These are phyloP conservation scores for Ceratocystis diversiconidia DNA, from an alignment of 2,329 filamentous ascomycete genomes.

Conservation along the genomic window DNA sequence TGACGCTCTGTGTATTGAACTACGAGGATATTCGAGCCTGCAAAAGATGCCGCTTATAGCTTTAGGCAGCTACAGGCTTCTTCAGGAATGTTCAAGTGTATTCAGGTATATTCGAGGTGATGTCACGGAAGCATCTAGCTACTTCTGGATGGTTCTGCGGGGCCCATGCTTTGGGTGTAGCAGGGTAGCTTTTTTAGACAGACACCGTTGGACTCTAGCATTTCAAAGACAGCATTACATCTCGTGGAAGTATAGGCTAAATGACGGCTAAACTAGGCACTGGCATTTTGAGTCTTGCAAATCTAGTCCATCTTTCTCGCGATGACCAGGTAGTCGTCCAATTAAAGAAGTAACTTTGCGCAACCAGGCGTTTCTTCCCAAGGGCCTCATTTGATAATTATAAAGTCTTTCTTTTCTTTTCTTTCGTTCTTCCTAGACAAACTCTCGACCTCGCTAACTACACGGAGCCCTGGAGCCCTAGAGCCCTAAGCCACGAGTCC, in stretches of 20 bases:
- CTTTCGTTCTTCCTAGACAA: not conserved
- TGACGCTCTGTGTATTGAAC: not conserved
- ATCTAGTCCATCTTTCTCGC: conserved; percentile 11
- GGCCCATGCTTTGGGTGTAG: conserved; percentile 4
- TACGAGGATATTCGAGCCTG: conserved; percentile 3
- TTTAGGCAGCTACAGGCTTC: not conserved
- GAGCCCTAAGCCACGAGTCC: not conserved
- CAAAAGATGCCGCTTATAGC: conserved; percentile 11
- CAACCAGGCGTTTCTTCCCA: not conserved
- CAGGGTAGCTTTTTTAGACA: conserved; percentile 9
- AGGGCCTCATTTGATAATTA: not conserved
- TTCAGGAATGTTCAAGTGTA: too few species aligned
- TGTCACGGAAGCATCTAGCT: conserved; percentile 15
- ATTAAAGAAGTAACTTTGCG: not conserved
- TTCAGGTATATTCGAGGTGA: conserved; percentile 13
- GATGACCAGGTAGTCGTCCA: conserved; percentile 3
- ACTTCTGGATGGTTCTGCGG: conserved; percentile 17
- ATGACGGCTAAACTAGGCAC: not conserved
- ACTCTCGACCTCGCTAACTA: not conserved
- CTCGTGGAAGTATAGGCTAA: conserved; percentile 7
- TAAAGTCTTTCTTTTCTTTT: not conserved
- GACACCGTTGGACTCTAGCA: not conserved
- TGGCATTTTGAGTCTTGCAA: conserved; percentile 15
- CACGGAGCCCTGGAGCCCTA: not conserved
- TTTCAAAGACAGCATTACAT: not conserved